Percentiles rank a stretch among this genome's conserved stretches.
Evolutionary conservation across 352 stramenopile species (phyloP).

Genomic region (Phytophthora nicotianae): DNA sequence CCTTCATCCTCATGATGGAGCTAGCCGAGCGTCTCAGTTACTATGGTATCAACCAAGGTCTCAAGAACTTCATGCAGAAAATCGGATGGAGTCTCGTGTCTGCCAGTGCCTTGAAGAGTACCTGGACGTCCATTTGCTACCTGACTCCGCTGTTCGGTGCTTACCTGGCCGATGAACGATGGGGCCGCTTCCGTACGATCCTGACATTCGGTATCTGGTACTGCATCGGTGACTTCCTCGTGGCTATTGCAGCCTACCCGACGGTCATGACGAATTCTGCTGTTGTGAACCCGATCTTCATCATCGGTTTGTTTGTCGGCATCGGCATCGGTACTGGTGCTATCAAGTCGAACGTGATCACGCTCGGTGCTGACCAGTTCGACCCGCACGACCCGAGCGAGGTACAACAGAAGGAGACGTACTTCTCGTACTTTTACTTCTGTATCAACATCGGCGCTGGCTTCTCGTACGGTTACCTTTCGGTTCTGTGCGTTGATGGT

Average conservation of each 20-base stretch:
- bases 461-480: constrained; percentile 82
- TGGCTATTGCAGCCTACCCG: constrained; percentile 62
- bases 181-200: constrained; percentile 68
- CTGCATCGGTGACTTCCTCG: constrained; percentile 62
- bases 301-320: constrained; percentile 59
- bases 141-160: constrained; percentile 62
- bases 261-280: constrained; percentile 46
- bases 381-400: constrained; percentile 51
- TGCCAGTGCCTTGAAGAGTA: constrained; percentile 59
- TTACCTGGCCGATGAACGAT: constrained; percentile 65
- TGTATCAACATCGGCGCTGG: constrained; percentile 73
- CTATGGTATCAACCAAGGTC: constrained; percentile 85
- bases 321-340: constrained; percentile 50
- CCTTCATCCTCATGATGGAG: constrained; percentile 47
- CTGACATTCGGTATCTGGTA: constrained; percentile 68
- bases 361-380: constrained; percentile 68
- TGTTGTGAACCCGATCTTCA: constrained; percentile 52
- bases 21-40: constrained; percentile 52
- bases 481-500: constrained; percentile 79
- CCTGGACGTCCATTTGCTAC: constrained; percentile 60
- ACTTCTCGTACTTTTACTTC: constrained; percentile 88
- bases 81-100: constrained; percentile 66
- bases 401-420: constrained; percentile 60
- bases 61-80: constrained; percentile 86
- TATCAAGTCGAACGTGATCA: constrained; percentile 73